Percentiles rank a stretch among this genome's conserved stretches.
phyloP scores from a whole-genome alignment of 345 rosid species.

The Moricandia arvensis region DNA sequence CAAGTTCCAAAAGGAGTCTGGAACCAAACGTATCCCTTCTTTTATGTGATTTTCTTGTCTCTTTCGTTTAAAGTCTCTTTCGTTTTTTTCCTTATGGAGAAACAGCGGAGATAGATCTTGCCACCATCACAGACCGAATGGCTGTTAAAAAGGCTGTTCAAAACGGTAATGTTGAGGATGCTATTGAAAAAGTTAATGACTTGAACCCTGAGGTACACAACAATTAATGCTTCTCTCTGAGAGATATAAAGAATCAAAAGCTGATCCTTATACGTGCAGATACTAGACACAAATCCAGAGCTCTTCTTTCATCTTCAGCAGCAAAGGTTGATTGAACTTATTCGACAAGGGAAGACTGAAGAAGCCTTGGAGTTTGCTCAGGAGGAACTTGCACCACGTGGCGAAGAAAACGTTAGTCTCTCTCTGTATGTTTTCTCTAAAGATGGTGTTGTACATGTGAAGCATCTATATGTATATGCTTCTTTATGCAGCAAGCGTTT shows the following conservation, averaged over 20 bases:
- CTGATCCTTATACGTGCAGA: constrained; percentile 43
- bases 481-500: constrained; percentile 64
- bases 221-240: constrained; percentile 9
- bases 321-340: constrained; percentile 92
- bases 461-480: no score
- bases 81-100: constrained; percentile 46
- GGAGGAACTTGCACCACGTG: constrained; percentile 98
- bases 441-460: constrained; percentile 7
- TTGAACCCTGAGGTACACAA: constrained; percentile 79
- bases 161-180: constrained; percentile 94
- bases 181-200: constrained; percentile 91
- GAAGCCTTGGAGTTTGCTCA: constrained; percentile 99
- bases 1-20: constrained; percentile 87
- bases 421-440: constrained; percentile 1
- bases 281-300: constrained; percentile 89
- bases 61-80: background rate
- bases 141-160: constrained; percentile 98
- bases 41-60: constrained; percentile 5
- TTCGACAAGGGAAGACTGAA: constrained; percentile 83
- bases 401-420: constrained; percentile 83
- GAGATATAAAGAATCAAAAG: background rate
- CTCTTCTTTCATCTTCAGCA: constrained; percentile 99
- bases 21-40: constrained; percentile 84
- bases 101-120: constrained; percentile 95
- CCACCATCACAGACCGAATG: constrained; percentile 88